Evolutionary conservation across 768 basidiomycete genomes (phyloP), one percentile per base, ranked within the genome.

Genomic region (Leccinellum albellum): DNA sequence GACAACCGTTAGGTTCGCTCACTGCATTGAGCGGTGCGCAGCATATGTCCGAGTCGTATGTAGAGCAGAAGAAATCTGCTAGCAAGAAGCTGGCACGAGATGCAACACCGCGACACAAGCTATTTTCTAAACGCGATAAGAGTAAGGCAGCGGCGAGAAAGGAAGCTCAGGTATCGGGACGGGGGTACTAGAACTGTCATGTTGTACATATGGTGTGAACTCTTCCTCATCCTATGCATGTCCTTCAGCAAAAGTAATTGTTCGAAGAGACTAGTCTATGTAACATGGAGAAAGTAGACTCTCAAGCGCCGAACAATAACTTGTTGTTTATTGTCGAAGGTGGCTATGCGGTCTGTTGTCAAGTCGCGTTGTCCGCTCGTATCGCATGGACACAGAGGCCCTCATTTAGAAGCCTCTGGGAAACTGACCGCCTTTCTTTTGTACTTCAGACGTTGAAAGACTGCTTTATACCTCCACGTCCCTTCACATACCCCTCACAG

Each of bases 31-130:
- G 89, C 69, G 94, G 94, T 29, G 91, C 84, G 4, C 89, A 91
- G 64, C 91, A 91, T 65, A 94, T 94, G 91, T 91, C 89, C n/a
- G n/a, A n/a, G n/a, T n/a, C n/a, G 48, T 95, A 94, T 65, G 80
- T 92, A 49, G 93, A 94, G 75, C 88, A 92, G 72, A 94, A 94
- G 76, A 92, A 91, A 72, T 89, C 87, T n/a, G 89, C 86, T 51
- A 95, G 94, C 79, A 90, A 88, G 77, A 84, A 83, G 55, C 77
- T 91, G 10, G 83, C 88, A 24, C 68, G 70, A 53, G 78, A 79
- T 46, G 67, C 64, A 24, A 76, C 78, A 42, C 78, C 79, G 54
- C 82, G 91, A 50, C 84, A 91, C 78, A 90, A 88, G 73, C 71
- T 93, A 24, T 94, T 94, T 70, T 79, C 83, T 52, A 91, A 91